Evolutionary conservation across 768 basidiomycete genomes (phyloP).

Genomic region (Mrakia hoshinonis): DNA sequence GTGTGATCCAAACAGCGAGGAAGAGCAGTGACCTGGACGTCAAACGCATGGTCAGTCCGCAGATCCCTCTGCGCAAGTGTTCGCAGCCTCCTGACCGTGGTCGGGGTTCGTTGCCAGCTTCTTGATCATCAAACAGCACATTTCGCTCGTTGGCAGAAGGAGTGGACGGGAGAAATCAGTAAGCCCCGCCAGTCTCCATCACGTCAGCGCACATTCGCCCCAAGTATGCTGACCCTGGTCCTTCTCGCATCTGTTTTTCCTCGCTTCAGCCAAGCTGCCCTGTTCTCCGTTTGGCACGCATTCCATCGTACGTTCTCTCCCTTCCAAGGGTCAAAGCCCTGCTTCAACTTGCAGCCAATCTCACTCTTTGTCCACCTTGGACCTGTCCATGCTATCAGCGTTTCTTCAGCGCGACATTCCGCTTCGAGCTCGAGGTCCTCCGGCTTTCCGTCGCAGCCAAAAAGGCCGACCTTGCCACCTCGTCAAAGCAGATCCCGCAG

Average conservation of each 20-base stretch:
- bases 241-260: neutral
- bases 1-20: too few relatives aligned
- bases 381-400: neutral
- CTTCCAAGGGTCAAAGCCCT: too few relatives aligned
- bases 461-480: neutral
- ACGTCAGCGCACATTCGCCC: too few relatives aligned
- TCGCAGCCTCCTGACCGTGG: neutral
- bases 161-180: neutral
- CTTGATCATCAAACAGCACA: neutral
- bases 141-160: neutral
- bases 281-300: too few relatives aligned
- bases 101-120: neutral
- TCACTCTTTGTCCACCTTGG: neutral
- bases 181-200: too few relatives aligned
- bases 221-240: too few relatives aligned
- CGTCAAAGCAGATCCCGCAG: neutral
- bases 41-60: neutral
- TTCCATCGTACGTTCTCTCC: too few relatives aligned
- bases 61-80: neutral
- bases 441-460: neutral
- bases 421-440: constrained; percentile 1
- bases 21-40: too few relatives aligned
- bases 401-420: neutral
- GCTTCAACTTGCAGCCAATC: neutral
- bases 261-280: neutral